These are phyloP conservation scores for Aristolochia fimbriata DNA, from an alignment of 164 flowering plant species.

Conservation along the genomic window DNA sequence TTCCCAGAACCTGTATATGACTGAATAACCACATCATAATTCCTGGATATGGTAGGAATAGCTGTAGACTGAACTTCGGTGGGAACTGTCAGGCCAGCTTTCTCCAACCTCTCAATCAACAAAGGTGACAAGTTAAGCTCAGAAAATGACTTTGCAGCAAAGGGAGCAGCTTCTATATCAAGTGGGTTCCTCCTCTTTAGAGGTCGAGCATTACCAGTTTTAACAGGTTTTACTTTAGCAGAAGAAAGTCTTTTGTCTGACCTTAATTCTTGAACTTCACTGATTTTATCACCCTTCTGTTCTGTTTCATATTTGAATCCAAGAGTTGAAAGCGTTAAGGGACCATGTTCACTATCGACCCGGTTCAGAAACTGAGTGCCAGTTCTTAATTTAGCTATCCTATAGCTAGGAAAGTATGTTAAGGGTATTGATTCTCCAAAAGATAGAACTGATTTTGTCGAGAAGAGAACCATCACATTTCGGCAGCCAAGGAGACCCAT, in stretches of 20 bases:
- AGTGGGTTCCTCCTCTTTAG: constrained; percentile 21
- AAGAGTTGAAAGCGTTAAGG: constrained; percentile 41
- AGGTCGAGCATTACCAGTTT: constrained; percentile 8
- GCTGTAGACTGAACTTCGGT: constrained; percentile 90
- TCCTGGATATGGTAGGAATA: constrained; percentile 60
- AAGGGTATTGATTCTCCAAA: constrained; percentile 35
- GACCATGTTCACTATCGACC: constrained; percentile 13
- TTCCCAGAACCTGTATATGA: constrained; percentile 98
- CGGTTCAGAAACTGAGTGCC: constrained; percentile 21
- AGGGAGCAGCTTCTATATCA: constrained; percentile 46
- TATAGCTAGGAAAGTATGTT: constrained; percentile 21
- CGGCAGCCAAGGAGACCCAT: constrained; percentile 6
- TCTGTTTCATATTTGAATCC: constrained; percentile 25
- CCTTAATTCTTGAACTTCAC: constrained; percentile 12
- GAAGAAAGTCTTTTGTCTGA: constrained; percentile 19
- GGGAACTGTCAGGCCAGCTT: constrained; percentile 60
- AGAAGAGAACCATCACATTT: constrained; percentile 35
- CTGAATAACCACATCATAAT: constrained; percentile 84
- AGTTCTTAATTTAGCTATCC: constrained; percentile 18
- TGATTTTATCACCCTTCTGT: constrained; percentile 6
- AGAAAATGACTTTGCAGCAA: constrained; percentile 69
- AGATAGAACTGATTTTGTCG: constrained; percentile 39
- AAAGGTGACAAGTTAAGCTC: constrained; percentile 64
- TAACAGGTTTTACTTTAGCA: constrained; percentile 22
- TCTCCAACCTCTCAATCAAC: constrained; percentile 58